Evolutionary conservation across 1,284 basidiomycete genomes (phyloP).

Genomic region (Chiua sp.): DNA sequence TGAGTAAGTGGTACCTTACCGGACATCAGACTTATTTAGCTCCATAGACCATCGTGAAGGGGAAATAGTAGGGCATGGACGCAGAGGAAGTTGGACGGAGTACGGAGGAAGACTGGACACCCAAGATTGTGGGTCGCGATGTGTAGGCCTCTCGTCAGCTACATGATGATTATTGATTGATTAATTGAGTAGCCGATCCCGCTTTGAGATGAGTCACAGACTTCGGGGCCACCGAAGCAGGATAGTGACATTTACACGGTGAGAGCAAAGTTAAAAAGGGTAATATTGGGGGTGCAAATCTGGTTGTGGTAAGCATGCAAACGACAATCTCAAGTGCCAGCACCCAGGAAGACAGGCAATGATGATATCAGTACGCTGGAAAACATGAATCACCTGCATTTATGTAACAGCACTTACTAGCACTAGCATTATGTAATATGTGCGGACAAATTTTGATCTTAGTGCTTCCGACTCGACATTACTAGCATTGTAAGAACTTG

Average conservation of each 20-base stretch:
- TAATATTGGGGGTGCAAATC: no score
- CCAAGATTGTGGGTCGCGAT: slow-evolving; percentile 41
- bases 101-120: slow-evolving; percentile 39
- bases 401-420: no score
- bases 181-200: slow-evolving; percentile 29
- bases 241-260: slow-evolving; percentile 13
- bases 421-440: no score
- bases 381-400: no score
- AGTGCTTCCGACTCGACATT: no score
- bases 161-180: background rate
- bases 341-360: no score
- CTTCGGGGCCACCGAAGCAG: slow-evolving; percentile 33
- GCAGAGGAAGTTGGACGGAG: slow-evolving; percentile 49
- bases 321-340: no score
- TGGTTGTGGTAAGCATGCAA: no score
- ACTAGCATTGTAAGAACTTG: no score
- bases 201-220: slow-evolving; percentile 22
- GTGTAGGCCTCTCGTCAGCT: slow-evolving; percentile 23
- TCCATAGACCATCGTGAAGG: slow-evolving; percentile 18
- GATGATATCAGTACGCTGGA: no score
- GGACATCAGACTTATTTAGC: background rate
- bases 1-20: slow-evolving; percentile 33
- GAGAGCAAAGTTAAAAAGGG: no score
- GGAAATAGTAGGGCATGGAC: slow-evolving; percentile 50
- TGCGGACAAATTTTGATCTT: no score